Evolutionary conservation across 352 stramenopile genomes (phyloP).

Genomic region (Phytophthora podocarpi): DNA sequence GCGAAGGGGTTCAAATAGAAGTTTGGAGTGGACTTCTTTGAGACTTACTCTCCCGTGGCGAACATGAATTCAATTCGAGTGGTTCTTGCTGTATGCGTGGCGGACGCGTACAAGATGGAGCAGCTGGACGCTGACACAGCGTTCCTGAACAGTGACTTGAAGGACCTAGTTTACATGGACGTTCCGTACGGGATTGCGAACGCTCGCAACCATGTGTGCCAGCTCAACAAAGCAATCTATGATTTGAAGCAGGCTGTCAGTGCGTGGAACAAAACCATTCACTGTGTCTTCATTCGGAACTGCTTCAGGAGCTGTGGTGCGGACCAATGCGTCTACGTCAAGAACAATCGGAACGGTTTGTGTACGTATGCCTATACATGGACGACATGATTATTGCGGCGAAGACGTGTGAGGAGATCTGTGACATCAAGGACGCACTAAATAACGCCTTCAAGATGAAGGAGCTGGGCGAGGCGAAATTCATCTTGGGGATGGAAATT

Average conservation of each 20-base stretch:
- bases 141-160: slow-evolving; percentile 5
- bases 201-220: slow-evolving; percentile 3
- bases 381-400: slow-evolving; percentile 4
- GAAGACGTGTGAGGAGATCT: not conserved
- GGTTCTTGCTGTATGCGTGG: slow-evolving; percentile 1
- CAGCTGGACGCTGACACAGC: not conserved
- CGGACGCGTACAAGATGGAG: too few species aligned
- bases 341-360: not conserved
- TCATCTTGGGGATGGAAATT: not conserved
- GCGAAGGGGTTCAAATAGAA: slow-evolving; percentile 5
- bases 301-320: not conserved
- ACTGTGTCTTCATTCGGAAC: not conserved
- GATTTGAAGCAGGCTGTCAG: slow-evolving; percentile 26
- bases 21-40: slow-evolving; percentile 6
- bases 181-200: not conserved
- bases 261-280: not conserved
- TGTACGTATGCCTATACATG: not conserved
- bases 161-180: slow-evolving; percentile 5
- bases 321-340: slow-evolving; percentile 3
- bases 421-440: not conserved
- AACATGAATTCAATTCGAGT: slow-evolving; percentile 12
- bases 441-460: not conserved
- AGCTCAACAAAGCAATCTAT: slow-evolving; percentile 25
- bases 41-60: slow-evolving; percentile 1
- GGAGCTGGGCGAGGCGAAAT: not conserved